phyloP scores from a whole-genome alignment of 768 basidiomycete genomes.

The Trametes elegans region DNA sequence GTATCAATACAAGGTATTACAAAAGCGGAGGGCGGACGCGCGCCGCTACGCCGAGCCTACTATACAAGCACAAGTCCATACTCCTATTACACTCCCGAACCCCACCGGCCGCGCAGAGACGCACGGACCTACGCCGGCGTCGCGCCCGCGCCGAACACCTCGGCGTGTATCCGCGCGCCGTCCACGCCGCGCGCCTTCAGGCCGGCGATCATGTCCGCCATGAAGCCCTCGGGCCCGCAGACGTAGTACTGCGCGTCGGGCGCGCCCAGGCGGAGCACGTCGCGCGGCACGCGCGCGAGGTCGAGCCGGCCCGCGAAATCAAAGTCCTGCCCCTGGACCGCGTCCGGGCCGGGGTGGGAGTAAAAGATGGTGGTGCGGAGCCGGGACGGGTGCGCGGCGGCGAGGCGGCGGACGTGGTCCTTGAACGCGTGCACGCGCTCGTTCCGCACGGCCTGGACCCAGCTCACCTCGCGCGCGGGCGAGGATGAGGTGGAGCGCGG shows the following conservation, averaged over 20 bases:
- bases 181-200: constrained; percentile 20
- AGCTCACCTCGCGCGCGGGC: constrained; percentile 15
- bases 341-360: constrained; percentile 11
- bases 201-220: constrained; percentile 14
- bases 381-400: constrained; percentile 10
- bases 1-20: no score
- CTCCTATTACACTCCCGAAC: no score
- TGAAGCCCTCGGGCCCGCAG: constrained; percentile 25
- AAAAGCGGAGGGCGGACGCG: no score
- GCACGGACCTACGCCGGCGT: constrained; percentile 6
- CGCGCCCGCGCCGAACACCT: constrained; percentile 24
- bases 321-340: constrained; percentile 15
- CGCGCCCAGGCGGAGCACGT: constrained; percentile 15
- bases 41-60: no score
- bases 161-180: constrained; percentile 14
- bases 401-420: constrained; percentile 14
- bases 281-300: constrained; percentile 8
- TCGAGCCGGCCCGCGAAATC: constrained; percentile 19
- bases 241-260: constrained; percentile 21
- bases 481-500: neutral
- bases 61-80: no score
- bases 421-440: constrained; percentile 18
- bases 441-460: constrained; percentile 24
- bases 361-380: constrained; percentile 17
- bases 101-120: no score